phyloP scores from a whole-genome alignment of 2,329 filamentous ascomycete genomes.

The Scopulariopsis brevicaulis region DNA sequence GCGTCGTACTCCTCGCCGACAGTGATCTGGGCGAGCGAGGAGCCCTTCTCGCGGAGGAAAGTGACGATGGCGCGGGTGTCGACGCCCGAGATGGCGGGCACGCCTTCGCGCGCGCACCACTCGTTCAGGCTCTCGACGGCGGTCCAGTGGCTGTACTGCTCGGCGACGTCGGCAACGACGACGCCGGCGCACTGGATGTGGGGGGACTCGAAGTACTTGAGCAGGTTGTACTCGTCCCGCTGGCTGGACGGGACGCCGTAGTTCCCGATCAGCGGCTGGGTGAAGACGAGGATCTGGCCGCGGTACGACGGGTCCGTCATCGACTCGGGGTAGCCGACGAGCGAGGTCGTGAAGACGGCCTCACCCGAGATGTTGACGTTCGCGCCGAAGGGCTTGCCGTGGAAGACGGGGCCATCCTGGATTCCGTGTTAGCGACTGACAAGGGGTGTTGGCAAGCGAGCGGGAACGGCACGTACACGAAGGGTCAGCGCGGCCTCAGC shows the following conservation, averaged over 20 bases:
- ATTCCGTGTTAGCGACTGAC: conserved; percentile 10
- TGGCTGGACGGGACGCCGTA: conserved; percentile 86
- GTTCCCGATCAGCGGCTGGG: conserved; percentile 94
- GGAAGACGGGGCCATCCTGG: conserved; percentile 88
- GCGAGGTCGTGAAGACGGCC: conserved; percentile 95
- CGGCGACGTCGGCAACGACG: conserved; percentile 87
- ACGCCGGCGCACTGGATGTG: conserved; percentile 95
- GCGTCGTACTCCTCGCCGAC: conserved; percentile 97
- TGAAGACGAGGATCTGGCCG: conserved; percentile 96
- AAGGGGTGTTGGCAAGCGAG: no score
- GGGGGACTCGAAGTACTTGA: conserved; percentile 97
- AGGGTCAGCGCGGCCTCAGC: conserved; percentile 77
- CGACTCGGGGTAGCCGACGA: conserved; percentile 95
- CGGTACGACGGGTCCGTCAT: conserved; percentile 82
- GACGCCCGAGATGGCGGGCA: conserved; percentile 91
- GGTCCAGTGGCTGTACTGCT: conserved; percentile 97
- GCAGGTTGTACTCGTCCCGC: conserved; percentile 77
- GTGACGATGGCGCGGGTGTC: conserved; percentile 97
- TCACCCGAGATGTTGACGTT: conserved; percentile 95
- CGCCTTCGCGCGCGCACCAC: conserved; percentile 94
- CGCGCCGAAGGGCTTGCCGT: conserved; percentile 91
- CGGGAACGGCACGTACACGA: conserved; percentile 46
- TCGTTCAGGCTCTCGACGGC: conserved; percentile 86
- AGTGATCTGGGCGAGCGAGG: conserved; percentile 86
- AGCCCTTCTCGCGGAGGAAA: conserved; percentile 89